Evolutionary conservation across 768 basidiomycete genomes (phyloP).

Genomic region (Cystoderma amianthinum): DNA sequence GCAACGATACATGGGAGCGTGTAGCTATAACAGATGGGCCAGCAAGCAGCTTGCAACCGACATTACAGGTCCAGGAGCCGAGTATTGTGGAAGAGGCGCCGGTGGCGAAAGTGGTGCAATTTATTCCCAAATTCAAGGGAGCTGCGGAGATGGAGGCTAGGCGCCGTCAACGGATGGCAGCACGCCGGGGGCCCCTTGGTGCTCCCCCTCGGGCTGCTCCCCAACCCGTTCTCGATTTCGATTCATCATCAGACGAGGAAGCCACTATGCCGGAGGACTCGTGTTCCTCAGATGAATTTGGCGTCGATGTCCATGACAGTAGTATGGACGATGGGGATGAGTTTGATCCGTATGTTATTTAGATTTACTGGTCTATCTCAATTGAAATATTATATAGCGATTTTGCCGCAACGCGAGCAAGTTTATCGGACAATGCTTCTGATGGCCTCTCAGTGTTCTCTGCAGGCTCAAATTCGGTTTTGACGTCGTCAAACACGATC

Average conservation of each 20-base stretch:
- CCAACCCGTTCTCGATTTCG: conserved; percentile 28
- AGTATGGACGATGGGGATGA: conserved; percentile 63
- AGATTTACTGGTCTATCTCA: background rate
- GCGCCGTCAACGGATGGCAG: conserved; percentile 57
- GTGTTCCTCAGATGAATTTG: conserved; percentile 46
- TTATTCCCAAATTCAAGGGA: conserved; percentile 74
- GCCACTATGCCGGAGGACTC: conserved; percentile 37
- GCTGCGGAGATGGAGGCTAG: conserved; percentile 85
- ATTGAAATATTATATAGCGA: conserved; percentile 33
- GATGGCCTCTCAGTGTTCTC: conserved; percentile 59
- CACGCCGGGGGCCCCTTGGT: conserved; percentile 40
- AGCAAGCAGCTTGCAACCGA: conserved; percentile 22
- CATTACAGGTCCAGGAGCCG: conserved; percentile 33
- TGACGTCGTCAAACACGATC: conserved; percentile 45
- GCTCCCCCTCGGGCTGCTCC: conserved; percentile 22
- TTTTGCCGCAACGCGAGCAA: conserved; percentile 55
- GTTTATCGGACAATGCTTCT: conserved; percentile 55
- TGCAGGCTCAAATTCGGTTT: conserved; percentile 39
- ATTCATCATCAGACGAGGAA: conserved; percentile 47
- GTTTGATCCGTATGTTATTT: conserved; percentile 65
- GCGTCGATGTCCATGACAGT: conserved; percentile 36
- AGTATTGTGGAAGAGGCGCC: conserved; percentile 34
- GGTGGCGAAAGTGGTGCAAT: conserved; percentile 46
- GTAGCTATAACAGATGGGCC: conserved; percentile 12
- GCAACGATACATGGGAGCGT: conserved; percentile 23